phyloP scores from a whole-genome alignment of 768 basidiomycete genomes.

The Auricularia sp. region DNA sequence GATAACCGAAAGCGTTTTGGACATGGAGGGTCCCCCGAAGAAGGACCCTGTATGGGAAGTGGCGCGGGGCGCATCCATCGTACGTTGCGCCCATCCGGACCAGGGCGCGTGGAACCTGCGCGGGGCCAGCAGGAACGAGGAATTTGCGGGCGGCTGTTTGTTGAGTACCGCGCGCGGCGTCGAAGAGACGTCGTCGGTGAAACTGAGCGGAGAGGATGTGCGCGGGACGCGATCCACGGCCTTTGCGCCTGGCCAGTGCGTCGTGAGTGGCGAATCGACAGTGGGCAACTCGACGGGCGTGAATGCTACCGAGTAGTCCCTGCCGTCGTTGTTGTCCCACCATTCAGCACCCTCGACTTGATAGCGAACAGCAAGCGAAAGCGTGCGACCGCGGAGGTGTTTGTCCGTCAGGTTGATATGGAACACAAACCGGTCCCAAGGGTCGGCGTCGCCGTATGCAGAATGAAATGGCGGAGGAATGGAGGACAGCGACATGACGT shows the following conservation, averaged over 20 bases:
- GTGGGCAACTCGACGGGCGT: neutral
- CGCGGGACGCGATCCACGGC: neutral
- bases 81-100: neutral
- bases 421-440: slow-evolving; percentile 63
- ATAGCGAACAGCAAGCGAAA: slow-evolving; percentile 63
- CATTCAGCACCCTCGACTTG: slow-evolving; percentile 47
- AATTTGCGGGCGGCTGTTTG: neutral
- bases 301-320: slow-evolving; percentile 73
- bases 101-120: neutral
- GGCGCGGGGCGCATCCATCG: neutral
- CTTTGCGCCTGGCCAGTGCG: neutral
- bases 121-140: neutral
- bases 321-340: slow-evolving; percentile 84
- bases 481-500: slow-evolving; percentile 34
- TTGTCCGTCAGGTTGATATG: slow-evolving; percentile 68
- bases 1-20: neutral
- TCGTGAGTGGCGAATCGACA: neutral
- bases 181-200: neutral
- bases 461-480: neutral
- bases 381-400: slow-evolving; percentile 67
- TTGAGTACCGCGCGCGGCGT: neutral
- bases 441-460: neutral
- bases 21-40: neutral
- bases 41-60: neutral
- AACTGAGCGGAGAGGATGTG: neutral